Evolutionary conservation across 2,329 filamentous ascomycete species (phyloP).

Genomic region (Diaporthe vexans): DNA sequence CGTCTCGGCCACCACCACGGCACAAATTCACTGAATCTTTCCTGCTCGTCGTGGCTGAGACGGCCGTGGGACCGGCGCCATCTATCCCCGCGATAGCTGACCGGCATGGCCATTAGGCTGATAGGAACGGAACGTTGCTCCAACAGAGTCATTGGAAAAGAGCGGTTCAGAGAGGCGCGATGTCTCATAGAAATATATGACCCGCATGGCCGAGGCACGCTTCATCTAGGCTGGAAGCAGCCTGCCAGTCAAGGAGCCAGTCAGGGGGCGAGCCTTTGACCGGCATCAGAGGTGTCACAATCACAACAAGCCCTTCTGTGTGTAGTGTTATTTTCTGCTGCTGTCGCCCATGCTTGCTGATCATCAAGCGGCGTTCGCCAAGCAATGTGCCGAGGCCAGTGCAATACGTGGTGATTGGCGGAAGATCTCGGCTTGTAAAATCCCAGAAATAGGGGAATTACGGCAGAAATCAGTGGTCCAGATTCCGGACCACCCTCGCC

Average conservation of each 20-base stretch:
- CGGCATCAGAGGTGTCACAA: constrained; percentile 10
- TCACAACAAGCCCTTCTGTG: constrained; percentile 1
- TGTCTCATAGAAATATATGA: constrained; percentile 30
- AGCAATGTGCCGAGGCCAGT: constrained; percentile 35
- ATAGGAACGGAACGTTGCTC: constrained; percentile 16
- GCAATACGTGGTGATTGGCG: constrained; percentile 39
- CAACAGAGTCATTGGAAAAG: background rate
- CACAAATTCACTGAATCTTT: background rate
- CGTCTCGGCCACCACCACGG: background rate
- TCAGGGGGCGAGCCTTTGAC: background rate
- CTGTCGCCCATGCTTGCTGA: constrained; percentile 11
- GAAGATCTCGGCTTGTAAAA: constrained; percentile 40
- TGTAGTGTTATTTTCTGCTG: background rate
- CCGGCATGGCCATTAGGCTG: constrained; percentile 11
- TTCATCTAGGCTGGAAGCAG: constrained; percentile 10
- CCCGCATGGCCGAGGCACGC: constrained; percentile 23
- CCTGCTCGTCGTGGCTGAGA: background rate
- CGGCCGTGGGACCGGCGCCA: background rate
- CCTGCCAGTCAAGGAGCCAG: constrained; percentile 1
- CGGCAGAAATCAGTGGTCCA: constrained; percentile 38
- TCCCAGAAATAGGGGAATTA: constrained; percentile 42
- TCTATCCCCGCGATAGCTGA: background rate
- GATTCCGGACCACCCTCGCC: constrained; percentile 37
- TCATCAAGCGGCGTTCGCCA: constrained; percentile 29
- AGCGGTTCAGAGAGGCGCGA: constrained; percentile 17